A percentile compares a stretch with the other conserved stretches of the same genome.
Evolutionary conservation across 495 filamentous ascomycete genomes (phyloP).

Genomic region (Geoglossum glabrum): DNA sequence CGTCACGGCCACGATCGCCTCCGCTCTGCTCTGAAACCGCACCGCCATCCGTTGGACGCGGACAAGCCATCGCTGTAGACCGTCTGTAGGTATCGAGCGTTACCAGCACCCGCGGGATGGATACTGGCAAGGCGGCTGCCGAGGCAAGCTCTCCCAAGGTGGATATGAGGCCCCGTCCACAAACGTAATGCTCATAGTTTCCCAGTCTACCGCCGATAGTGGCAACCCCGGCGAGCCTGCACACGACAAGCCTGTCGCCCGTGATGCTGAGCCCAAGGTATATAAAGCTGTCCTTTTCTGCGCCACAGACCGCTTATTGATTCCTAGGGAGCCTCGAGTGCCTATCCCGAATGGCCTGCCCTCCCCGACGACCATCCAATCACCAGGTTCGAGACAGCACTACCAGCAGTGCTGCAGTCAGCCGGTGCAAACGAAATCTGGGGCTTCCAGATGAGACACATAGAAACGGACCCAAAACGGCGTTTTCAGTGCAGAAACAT

Average conservation of each 20-base stretch:
- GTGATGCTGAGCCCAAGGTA: background rate
- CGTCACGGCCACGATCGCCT: no score
- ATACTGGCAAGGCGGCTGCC: background rate
- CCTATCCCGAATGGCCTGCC: background rate
- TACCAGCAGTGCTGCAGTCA: background rate
- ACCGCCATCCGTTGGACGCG: no score
- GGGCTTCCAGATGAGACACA: background rate
- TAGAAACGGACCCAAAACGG: background rate
- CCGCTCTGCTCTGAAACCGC: no score
- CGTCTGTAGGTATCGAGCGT: no score
- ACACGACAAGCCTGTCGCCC: background rate
- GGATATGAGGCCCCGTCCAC: background rate
- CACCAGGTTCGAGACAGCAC: background rate
- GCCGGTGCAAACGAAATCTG: background rate
- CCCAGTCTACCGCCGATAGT: background rate
- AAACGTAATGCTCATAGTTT: background rate
- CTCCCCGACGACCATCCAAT: background rate
- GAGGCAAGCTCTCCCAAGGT: background rate
- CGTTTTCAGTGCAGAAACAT: slow-evolving; percentile 19
- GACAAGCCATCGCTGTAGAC: no score
- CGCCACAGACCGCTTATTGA: background rate
- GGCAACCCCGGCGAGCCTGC: background rate
- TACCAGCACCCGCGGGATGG: background rate
- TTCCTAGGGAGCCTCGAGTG: background rate
- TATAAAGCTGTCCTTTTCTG: background rate